phyloP scores from a whole-genome alignment of 1,284 basidiomycete species.

The Apiotrichum sp. region DNA sequence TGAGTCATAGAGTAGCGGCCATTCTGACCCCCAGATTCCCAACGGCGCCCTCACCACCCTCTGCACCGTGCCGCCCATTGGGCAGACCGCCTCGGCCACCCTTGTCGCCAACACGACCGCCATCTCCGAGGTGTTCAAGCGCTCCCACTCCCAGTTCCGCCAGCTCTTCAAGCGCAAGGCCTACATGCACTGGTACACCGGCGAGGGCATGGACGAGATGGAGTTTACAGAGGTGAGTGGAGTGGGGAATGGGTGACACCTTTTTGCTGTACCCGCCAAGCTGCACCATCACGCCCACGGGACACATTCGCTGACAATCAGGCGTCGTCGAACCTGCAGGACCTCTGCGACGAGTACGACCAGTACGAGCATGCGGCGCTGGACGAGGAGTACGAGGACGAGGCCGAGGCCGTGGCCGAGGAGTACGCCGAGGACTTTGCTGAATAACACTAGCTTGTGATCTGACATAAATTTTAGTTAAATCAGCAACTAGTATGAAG shows the following conservation, averaged over 20 bases:
- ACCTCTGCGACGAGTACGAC: slow-evolving; percentile 44
- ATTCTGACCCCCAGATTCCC: slow-evolving; percentile 22
- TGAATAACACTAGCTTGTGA: slow-evolving; percentile 3
- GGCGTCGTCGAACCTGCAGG: slow-evolving; percentile 36
- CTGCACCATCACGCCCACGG: too few relatives aligned
- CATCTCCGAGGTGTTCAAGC: slow-evolving; percentile 76
- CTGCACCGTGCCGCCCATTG: slow-evolving; percentile 75
- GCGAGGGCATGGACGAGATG: slow-evolving; percentile 86
- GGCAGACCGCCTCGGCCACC: slow-evolving; percentile 68
- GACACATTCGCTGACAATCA: neutral
- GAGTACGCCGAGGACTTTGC: slow-evolving; percentile 17
- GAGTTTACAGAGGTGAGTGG: slow-evolving; percentile 67
- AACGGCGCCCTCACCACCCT: slow-evolving; percentile 51
- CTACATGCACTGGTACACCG: slow-evolving; percentile 84
- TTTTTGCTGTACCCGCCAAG: too few relatives aligned
- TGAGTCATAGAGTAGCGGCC: neutral
- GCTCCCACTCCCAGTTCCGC: slow-evolving; percentile 68
- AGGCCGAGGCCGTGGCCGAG: slow-evolving; percentile 18
- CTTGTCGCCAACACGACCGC: slow-evolving; percentile 78
- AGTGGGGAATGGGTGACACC: too few relatives aligned
- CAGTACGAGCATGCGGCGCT: slow-evolving; percentile 25
- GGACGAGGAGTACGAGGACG: slow-evolving; percentile 30
- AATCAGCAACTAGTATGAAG: too few relatives aligned
- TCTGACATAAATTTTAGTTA: neutral
- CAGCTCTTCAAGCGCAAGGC: slow-evolving; percentile 84